Evolutionary conservation across 805 yeast species (phyloP), one percentile per base, ranked within the genome.

Genomic region (Tetrapisispora namnaoensis): DNA sequence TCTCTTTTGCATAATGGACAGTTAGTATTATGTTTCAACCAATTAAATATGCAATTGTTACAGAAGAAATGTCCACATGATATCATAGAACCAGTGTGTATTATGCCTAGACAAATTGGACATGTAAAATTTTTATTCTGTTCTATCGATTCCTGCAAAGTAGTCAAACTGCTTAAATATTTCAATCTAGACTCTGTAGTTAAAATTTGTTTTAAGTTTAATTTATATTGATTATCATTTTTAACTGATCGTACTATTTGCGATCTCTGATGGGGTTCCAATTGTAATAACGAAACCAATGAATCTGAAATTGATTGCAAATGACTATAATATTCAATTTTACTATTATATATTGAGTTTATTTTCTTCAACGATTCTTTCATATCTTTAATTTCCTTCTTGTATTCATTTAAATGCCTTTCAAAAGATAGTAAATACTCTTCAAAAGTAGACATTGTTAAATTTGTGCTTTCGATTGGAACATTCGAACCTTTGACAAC

Each of bases 21-120:
- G 1, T 70, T 66, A 1, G 67, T 61, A 37, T 76, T 76, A 16
- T 70, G 70, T 20, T 65, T 67, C 46, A 84, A 61, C 99, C 99
- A 93, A 48, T 73, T 80, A 18, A 69, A 73, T 36, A 93, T 70
- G 63, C 99, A 93, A 1, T 78, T 85, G 49, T 79, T 77, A 62
- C 99, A 93, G 61, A 84, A 93, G 55, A 80, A 81, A 66, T 93
- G 99, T 0, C 98, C 98, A 73, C 99, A 93, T 10, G 80, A 80
- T 0, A 95, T 83, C 49, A 93, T 70, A 0, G 93, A 76, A 0
- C 99, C 99, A 37, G 80, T 71, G 2, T 77, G 70, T 45, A 89
- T 86, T 1, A 76, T 62, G 4, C 80, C 74, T 20, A 84, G 78
- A 62, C 99, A 93, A 51, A 93, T 90, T 32, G 82, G 76, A 65